These are phyloP conservation scores for Escallonia rubra DNA, from an alignment of 129 eudicot genomes.

Conservation along the genomic window DNA sequence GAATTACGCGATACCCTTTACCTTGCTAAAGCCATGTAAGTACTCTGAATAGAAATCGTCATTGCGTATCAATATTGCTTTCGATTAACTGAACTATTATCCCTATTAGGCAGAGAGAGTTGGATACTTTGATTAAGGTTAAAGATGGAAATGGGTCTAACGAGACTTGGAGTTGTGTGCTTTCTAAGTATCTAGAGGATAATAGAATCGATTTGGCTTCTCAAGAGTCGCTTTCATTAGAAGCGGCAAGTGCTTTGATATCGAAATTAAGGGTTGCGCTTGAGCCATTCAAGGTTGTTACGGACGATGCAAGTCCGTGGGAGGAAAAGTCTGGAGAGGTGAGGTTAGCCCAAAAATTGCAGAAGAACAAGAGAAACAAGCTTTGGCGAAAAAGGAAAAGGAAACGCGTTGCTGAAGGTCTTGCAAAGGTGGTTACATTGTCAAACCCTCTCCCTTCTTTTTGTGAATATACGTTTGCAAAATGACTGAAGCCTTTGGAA, in stretches of 20 bases:
- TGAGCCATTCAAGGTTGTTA: conserved; percentile 77
- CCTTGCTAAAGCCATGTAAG: conserved; percentile 78
- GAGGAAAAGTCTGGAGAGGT: conserved; percentile 87
- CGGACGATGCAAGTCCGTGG: conserved; percentile 66
- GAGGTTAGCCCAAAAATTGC: conserved; percentile 58
- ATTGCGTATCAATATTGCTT: not conserved
- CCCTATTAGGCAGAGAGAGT: conserved; percentile 64
- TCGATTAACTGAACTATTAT: not conserved
- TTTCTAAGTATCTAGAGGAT: conserved; percentile 38
- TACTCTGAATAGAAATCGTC: not conserved
- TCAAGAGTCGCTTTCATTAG: conserved; percentile 57
- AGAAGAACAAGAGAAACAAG: conserved; percentile 82
- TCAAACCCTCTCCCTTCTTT: not conserved
- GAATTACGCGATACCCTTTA: conserved; percentile 41
- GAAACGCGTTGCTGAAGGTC: conserved; percentile 50
- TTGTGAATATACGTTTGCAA: not conserved
- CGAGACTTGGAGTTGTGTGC: conserved; percentile 16
- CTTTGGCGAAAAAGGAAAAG: conserved; percentile 82
- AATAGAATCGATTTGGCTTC: conserved; percentile 33
- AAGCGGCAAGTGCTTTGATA: conserved; percentile 69
- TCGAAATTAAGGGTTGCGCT: conserved; percentile 55
- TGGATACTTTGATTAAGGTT: conserved; percentile 56
- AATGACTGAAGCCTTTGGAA: not conserved
- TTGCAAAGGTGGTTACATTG: conserved; percentile 46
- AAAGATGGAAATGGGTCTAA: conserved; percentile 37